These are phyloP conservation scores for Pythium rishiriense DNA, from an alignment of 352 stramenopile species.

Conservation along the genomic window DNA sequence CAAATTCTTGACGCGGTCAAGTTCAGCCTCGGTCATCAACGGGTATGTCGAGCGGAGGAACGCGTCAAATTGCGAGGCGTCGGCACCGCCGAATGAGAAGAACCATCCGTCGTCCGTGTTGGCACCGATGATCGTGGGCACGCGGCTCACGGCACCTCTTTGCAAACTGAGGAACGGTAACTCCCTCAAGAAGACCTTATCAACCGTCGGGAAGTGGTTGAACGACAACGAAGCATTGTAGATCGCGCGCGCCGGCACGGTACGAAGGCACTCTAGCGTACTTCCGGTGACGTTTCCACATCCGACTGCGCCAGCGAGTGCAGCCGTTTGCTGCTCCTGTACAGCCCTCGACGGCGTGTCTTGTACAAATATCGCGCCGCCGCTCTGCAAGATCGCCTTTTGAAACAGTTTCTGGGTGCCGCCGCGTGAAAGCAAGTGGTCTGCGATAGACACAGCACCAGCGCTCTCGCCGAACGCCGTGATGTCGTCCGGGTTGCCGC, in stretches of 20 bases:
- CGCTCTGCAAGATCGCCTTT: conserved; percentile 17
- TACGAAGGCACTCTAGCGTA: conserved; percentile 8
- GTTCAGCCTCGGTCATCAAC: conserved; percentile 7
- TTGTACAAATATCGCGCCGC: not conserved
- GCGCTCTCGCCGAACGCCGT: conserved; percentile 34
- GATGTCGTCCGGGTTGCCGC: conserved; percentile 37
- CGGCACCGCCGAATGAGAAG: not conserved
- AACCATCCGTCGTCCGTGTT: conserved; percentile 25
- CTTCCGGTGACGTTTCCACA: not conserved
- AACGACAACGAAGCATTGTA: conserved; percentile 2
- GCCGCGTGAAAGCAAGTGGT: conserved; percentile 17
- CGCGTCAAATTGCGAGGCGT: not conserved
- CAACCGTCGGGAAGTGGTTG: conserved; percentile 3
- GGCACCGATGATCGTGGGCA: conserved; percentile 13
- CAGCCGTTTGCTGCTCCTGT: not conserved
- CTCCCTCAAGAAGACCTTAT: conserved; percentile 12
- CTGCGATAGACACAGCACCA: not conserved
- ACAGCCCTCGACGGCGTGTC: not conserved
- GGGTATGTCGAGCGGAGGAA: not conserved
- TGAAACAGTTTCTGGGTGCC: conserved; percentile 23
- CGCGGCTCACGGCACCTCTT: not conserved
- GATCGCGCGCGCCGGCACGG: not conserved
- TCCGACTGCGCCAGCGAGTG: not conserved
- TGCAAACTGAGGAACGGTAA: not conserved
- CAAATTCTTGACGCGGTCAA: not conserved